Percentiles rank a stretch among this genome's conserved stretches.
phyloP scores from a whole-genome alignment of 179 eudicot genomes.

The Beta corolliflora region DNA sequence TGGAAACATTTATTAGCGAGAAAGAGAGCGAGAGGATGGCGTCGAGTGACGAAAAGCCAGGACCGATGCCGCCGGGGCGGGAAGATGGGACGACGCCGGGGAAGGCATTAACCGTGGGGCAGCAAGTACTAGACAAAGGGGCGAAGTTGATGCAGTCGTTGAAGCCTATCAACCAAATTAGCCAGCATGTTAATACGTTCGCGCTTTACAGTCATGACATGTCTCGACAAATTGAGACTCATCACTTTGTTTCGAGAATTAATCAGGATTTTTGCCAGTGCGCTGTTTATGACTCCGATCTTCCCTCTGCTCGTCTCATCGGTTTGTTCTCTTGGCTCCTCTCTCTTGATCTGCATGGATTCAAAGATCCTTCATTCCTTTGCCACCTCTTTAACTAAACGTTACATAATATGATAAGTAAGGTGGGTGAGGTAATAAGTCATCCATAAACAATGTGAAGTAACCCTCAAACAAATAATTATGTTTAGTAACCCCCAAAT shows the following conservation, averaged over 20 bases:
- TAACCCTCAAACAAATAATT: too few relatives aligned
- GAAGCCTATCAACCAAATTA: slow-evolving; percentile 54
- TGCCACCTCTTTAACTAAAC: too few relatives aligned
- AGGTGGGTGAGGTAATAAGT: too few relatives aligned
- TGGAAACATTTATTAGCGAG: neutral
- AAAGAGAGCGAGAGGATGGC: slow-evolving; percentile 13
- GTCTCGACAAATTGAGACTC: slow-evolving; percentile 64
- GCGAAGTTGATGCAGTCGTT: slow-evolving; percentile 53
- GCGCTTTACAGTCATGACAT: slow-evolving; percentile 62
- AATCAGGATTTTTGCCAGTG: slow-evolving; percentile 70
- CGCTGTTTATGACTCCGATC: slow-evolving; percentile 65
- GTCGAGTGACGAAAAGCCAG: slow-evolving; percentile 32
- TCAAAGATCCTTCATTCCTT: too few relatives aligned
- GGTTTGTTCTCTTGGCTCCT: slow-evolving; percentile 41
- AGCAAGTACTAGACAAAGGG: slow-evolving; percentile 55
- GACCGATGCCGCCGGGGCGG: slow-evolving; percentile 28
- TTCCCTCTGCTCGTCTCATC: slow-evolving; percentile 49
- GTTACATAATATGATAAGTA: too few relatives aligned
- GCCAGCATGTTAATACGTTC: slow-evolving; percentile 61
- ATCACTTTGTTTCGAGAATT: slow-evolving; percentile 50
- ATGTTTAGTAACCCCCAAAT: too few relatives aligned
- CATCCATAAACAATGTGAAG: too few relatives aligned
- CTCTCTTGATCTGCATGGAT: neutral
- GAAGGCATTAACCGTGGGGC: slow-evolving; percentile 46
- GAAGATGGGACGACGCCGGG: slow-evolving; percentile 42